phyloP scores from a whole-genome alignment of 345 rosid genomes.

The Anastatica hierochuntica region DNA sequence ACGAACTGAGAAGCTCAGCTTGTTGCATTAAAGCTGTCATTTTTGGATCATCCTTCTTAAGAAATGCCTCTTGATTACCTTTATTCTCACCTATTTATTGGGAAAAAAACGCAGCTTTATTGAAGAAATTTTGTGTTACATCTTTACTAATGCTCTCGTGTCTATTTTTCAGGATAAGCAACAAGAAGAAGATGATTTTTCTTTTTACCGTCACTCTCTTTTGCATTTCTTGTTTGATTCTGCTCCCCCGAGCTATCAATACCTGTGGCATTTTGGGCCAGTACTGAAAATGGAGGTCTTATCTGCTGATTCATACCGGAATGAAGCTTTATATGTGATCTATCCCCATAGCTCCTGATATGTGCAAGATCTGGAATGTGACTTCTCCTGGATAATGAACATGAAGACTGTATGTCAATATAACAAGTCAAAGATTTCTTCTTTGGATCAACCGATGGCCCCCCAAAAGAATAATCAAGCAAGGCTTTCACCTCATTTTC shows the following conservation, averaged over 20 bases:
- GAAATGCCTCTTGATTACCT: constrained; percentile 39
- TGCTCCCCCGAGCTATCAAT: constrained; percentile 26
- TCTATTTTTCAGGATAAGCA: too few species aligned
- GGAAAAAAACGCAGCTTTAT: too few species aligned
- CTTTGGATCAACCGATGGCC: not conserved
- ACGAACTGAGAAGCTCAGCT: constrained; percentile 75
- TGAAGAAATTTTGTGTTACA: too few species aligned
- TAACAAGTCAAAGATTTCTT: not conserved
- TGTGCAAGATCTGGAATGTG: constrained; percentile 43
- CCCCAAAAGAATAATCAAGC: not conserved
- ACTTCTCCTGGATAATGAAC: constrained; percentile 42
- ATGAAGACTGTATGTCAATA: not conserved
- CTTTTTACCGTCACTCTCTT: constrained; percentile 40
- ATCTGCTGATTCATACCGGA: constrained; percentile 29
- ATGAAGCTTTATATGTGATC: constrained; percentile 39
- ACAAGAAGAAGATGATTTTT: too few species aligned
- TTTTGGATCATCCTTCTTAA: constrained; percentile 78
- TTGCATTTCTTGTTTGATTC: constrained; percentile 27
- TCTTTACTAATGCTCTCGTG: too few species aligned
- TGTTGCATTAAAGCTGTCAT: constrained; percentile 79
- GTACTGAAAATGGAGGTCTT: constrained; percentile 59
- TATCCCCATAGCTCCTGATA: constrained; percentile 35
- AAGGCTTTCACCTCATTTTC: constrained; percentile 39
- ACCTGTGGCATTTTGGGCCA: constrained; percentile 41
- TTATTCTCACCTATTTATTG: too few species aligned